A percentile compares a stretch with the other conserved stretches of the same genome.
Evolutionary conservation across 129 eudicot genomes (phyloP).

Genomic region (Silybum marianum): DNA sequence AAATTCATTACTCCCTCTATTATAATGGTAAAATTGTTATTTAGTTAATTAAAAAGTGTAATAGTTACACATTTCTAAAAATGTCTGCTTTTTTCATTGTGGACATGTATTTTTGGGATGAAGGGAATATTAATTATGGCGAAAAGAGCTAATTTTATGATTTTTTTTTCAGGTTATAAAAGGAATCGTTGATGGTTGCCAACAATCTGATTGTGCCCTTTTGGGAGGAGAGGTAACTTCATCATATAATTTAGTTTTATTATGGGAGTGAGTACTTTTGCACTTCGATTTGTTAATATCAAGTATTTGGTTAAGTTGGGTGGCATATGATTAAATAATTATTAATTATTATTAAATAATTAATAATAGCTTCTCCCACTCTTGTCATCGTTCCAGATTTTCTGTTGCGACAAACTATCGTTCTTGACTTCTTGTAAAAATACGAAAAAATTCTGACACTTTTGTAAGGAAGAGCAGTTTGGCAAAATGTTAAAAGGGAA

Average conservation of each 20-base stretch:
- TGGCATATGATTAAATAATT: not conserved
- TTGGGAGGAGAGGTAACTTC: constrained; percentile 77
- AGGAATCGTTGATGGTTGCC: constrained; percentile 83
- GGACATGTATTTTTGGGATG: not conserved
- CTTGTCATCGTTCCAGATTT: not conserved
- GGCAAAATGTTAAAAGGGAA: not conserved
- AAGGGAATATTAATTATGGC: not conserved
- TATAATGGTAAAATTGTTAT: not conserved
- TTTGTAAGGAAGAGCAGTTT: not conserved
- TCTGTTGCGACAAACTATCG: not conserved
- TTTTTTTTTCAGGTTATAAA: constrained; percentile 59
- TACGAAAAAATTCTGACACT: not conserved
- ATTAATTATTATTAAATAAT: not conserved
- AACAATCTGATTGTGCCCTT: constrained; percentile 71
- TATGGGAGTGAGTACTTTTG: not conserved
- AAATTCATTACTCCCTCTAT: not conserved
- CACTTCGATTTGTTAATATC: not conserved
- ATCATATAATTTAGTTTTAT: not conserved
- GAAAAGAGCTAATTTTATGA: not conserved
- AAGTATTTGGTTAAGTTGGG: not conserved
- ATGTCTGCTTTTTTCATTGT: not conserved
- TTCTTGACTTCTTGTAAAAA: not conserved
- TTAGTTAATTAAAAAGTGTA: not conserved
- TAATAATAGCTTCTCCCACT: not conserved
- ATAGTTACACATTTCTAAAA: not conserved